Percentiles rank a stretch among this genome's conserved stretches.
Conservation (phyloP, 2,329 filamentous ascomycete genomes). For the Aschersonia sp. region DNA sequence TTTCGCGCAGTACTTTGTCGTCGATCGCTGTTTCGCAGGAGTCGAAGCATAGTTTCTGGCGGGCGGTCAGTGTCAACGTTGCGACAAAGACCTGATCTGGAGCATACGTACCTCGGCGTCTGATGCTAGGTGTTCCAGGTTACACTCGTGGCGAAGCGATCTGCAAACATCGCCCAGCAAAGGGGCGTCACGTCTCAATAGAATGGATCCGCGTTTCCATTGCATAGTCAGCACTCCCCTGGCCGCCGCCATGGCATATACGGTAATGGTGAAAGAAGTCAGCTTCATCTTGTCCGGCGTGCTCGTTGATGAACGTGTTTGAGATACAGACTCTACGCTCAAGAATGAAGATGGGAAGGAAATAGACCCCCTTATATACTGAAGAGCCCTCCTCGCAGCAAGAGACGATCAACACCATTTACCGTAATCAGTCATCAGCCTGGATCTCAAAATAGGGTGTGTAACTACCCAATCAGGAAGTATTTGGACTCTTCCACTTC, state of each 20-base stretch:
- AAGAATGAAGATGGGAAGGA: not conserved
- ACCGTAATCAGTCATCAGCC: not conserved
- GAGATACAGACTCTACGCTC: not conserved
- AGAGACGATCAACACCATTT: too few relatives aligned
- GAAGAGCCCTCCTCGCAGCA: too few relatives aligned
- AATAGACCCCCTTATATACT: not conserved
- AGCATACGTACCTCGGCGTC: constrained; percentile 1
- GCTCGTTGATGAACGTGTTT: not conserved
- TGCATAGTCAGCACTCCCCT: not conserved
- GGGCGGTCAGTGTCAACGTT: not conserved
- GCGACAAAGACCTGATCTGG: too few relatives aligned
- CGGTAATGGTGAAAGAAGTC: not conserved
- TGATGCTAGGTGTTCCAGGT: constrained; percentile 1
- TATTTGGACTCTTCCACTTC: not conserved
- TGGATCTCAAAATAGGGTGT: not conserved
- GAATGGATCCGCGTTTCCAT: not conserved
- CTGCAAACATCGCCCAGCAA: constrained; percentile 4
- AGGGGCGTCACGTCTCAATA: not conserved
- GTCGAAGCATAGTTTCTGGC: constrained; percentile 2
- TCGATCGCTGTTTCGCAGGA: constrained; percentile 4
- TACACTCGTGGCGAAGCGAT: constrained; percentile 2
- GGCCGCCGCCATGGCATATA: not conserved
- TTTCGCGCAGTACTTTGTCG: not conserved
- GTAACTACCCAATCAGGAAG: not conserved
- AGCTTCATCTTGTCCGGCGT: not conserved